Percentiles rank a stretch among this genome's conserved stretches.
Evolutionary conservation across 139 green algal genomes (phyloP).

Genomic region (Micractinium conductrix): DNA sequence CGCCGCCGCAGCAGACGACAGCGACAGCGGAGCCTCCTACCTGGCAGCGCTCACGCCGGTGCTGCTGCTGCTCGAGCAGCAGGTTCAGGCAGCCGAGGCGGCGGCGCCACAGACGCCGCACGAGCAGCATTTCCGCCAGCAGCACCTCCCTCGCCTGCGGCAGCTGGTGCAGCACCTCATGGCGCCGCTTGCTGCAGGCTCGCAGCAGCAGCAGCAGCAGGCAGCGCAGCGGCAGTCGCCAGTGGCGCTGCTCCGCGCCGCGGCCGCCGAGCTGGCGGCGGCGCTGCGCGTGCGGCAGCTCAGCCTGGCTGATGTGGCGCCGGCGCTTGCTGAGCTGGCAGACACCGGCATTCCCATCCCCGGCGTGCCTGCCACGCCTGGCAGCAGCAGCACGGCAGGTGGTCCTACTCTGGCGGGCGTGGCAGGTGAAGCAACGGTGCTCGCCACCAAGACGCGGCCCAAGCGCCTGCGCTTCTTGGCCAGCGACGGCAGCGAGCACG

Average conservation of each 20-base stretch:
- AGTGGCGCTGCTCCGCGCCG: constrained; percentile 9
- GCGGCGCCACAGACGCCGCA: constrained; percentile 36
- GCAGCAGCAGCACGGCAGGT: not conserved
- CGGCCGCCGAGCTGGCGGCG: constrained; percentile 11
- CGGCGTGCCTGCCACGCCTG: not conserved
- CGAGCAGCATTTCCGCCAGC: constrained; percentile 47
- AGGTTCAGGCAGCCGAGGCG: constrained; percentile 39
- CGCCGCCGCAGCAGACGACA: not conserved
- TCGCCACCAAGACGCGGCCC: constrained; percentile 91
- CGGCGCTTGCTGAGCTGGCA: constrained; percentile 48
- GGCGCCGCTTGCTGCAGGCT: not conserved
- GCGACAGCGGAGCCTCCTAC: constrained; percentile 22
- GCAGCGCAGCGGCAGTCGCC: constrained; percentile 1
- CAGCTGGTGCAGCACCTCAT: constrained; percentile 10
- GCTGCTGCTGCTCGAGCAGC: constrained; percentile 55
- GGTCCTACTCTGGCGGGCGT: not conserved
- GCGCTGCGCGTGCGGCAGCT: constrained; percentile 9
- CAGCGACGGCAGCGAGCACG: constrained; percentile 71
- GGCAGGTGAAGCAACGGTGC: constrained; percentile 46
- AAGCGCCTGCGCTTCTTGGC: constrained; percentile 82
- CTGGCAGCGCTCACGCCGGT: constrained; percentile 10
- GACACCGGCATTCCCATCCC: constrained; percentile 60
- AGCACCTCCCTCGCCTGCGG: constrained; percentile 42
- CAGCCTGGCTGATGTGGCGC: constrained; percentile 52
- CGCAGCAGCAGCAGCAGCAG: not conserved